These are phyloP conservation scores for Corynascus novoguineensis DNA, from an alignment of 495 filamentous ascomycete genomes.

Conservation along the genomic window DNA sequence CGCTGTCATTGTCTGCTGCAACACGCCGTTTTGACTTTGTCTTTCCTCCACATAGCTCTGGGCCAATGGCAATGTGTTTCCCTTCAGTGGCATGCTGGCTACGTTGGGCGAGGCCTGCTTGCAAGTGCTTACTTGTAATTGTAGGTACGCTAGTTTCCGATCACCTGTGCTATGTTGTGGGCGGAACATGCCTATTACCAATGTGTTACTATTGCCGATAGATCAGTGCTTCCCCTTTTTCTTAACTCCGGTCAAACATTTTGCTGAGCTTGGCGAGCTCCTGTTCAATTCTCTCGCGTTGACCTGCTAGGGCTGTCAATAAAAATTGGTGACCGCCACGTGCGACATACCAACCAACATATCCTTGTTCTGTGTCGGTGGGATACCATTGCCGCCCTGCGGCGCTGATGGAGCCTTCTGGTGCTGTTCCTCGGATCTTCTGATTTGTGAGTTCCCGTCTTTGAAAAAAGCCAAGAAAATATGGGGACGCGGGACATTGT, in stretches of 20 bases:
- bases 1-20: no score
- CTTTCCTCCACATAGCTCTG: not conserved
- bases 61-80: not conserved
- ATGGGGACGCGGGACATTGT: not conserved
- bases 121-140: not conserved
- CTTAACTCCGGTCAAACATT: no score
- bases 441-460: not conserved
- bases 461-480: not conserved
- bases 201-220: not conserved
- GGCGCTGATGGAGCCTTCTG: not conserved
- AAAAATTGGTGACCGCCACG: slow-evolving; percentile 4
- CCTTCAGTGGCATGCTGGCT: not conserved
- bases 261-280: no score
- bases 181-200: no score
- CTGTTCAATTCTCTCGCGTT: no score
- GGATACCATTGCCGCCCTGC: not conserved
- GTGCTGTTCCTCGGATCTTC: no score
- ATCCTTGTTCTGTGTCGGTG: not conserved
- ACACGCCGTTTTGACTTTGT: not conserved
- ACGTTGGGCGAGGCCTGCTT: not conserved
- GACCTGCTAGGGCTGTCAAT: no score
- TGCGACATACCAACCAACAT: not conserved
- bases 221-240: no score
- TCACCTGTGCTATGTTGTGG: no score
- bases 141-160: no score